These are phyloP conservation scores for Lophiotrema nucula DNA, from an alignment of 495 filamentous ascomycete species.

Conservation along the genomic window DNA sequence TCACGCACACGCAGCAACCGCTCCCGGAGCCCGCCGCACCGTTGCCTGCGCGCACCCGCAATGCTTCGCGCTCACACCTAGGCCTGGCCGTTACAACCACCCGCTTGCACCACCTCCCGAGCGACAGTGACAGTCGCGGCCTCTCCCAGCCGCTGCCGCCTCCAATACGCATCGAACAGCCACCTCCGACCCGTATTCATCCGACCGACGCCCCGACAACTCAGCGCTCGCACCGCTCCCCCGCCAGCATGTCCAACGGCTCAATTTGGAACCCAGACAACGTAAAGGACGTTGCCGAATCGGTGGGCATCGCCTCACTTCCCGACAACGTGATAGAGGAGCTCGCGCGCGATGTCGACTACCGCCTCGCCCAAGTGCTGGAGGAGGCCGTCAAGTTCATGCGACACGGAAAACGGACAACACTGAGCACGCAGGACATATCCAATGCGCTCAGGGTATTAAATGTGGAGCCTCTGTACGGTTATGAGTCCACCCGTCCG, in stretches of 20 bases:
- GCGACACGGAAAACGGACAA: constrained; percentile 80
- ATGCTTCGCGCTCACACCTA: neutral
- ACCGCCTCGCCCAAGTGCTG: constrained; percentile 85
- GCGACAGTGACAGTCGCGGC: too few relatives aligned
- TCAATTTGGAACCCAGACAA: constrained; percentile 94
- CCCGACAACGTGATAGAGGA: constrained; percentile 78
- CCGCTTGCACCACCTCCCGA: neutral
- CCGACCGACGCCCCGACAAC: neutral
- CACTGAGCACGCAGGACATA: constrained; percentile 81
- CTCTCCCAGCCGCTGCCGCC: too few relatives aligned
- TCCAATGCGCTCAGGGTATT: constrained; percentile 77
- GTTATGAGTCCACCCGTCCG: constrained; percentile 85
- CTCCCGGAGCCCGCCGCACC: neutral
- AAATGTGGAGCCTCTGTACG: constrained; percentile 91
- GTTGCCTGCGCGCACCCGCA: constrained; percentile 1
- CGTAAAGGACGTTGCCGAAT: constrained; percentile 91
- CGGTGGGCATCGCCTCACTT: constrained; percentile 78
- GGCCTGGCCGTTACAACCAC: neutral
- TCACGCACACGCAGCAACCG: too few relatives aligned
- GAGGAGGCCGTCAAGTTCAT: constrained; percentile 93
- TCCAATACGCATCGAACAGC: too few relatives aligned
- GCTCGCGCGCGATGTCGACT: constrained; percentile 91
- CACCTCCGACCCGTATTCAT: neutral
- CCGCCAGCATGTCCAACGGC: constrained; percentile 27
- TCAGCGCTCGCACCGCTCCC: neutral